These are phyloP conservation scores for Rhizoclosmatium sp. DNA, from an alignment of 192 early-diverging fungal genomes.

Conservation along the genomic window DNA sequence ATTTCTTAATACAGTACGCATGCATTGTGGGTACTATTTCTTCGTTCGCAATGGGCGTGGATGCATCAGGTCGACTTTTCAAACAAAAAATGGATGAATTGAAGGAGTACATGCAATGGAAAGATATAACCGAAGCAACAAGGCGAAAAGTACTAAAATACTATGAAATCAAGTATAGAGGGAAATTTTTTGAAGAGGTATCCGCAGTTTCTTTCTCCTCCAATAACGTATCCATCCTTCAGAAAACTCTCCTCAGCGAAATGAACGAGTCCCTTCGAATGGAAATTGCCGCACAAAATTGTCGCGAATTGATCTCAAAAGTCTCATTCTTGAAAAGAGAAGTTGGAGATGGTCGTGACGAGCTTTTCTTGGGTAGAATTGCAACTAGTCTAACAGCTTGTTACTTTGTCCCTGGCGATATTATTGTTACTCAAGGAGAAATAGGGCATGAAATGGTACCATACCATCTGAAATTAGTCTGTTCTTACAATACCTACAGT, in stretches of 20 bases:
- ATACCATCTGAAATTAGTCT: too few species aligned
- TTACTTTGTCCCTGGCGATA: constrained; percentile 45
- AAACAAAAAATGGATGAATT: constrained; percentile 59
- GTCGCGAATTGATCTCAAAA: constrained; percentile 38
- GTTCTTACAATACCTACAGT: constrained; percentile 7
- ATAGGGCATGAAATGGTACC: constrained; percentile 31
- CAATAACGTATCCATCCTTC: not conserved
- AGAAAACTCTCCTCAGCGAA: constrained; percentile 34
- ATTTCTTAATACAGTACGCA: constrained; percentile 33
- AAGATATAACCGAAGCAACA: constrained; percentile 36
- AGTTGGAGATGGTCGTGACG: constrained; percentile 42
- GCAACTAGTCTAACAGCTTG: constrained; percentile 27
- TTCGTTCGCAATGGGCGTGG: constrained; percentile 57
- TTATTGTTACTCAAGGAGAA: constrained; percentile 36
- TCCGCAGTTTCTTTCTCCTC: not conserved
- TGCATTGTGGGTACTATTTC: constrained; percentile 58
- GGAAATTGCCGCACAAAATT: constrained; percentile 48
- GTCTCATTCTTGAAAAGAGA: constrained; percentile 41
- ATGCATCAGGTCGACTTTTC: constrained; percentile 50
- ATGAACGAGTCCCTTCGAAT: constrained; percentile 43
- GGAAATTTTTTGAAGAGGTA: constrained; percentile 43
- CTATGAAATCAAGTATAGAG: constrained; percentile 40
- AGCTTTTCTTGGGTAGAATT: constrained; percentile 38
- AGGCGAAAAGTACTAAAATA: constrained; percentile 39
- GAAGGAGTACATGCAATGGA: constrained; percentile 56